Percentiles rank a stretch among this genome's conserved stretches.
Conservation (phyloP, 1,139 yeast species). For the Arxiozyma bovina region DNA sequence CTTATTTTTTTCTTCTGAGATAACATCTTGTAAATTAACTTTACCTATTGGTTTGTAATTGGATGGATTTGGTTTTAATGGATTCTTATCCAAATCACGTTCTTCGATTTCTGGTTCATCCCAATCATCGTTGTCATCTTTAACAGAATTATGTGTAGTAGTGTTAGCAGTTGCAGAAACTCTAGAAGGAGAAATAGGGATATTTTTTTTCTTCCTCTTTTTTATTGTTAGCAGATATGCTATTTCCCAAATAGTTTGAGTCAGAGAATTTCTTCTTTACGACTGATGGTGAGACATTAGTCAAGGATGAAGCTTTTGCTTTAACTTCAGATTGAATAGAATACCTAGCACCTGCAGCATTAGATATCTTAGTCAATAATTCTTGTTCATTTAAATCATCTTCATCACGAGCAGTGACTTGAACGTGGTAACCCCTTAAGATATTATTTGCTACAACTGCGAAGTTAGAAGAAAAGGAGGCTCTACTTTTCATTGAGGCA, state of each 20-base stretch:
- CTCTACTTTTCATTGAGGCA: conserved; percentile 65
- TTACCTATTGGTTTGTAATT: conserved; percentile 51
- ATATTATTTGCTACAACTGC: conserved; percentile 58
- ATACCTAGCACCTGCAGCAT: conserved; percentile 95
- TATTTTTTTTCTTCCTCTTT: conserved; percentile 17
- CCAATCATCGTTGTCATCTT: conserved; percentile 49
- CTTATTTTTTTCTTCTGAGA: conserved; percentile 34
- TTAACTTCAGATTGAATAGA: conserved; percentile 46
- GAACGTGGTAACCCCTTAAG: conserved; percentile 82
- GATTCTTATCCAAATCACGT: conserved; percentile 56
- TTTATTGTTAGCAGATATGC: conserved; percentile 19
- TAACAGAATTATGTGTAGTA: conserved; percentile 1
- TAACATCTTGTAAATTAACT: conserved; percentile 38
- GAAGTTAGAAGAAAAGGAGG: conserved; percentile 67
- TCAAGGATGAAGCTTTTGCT: conserved; percentile 38
- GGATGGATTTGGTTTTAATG: conserved; percentile 44
- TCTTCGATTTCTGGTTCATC: conserved; percentile 57
- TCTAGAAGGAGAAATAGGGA: background rate
- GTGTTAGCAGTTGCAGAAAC: background rate
- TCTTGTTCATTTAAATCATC: conserved; percentile 82
- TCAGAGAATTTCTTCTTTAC: conserved; percentile 28
- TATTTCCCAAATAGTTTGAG: conserved; percentile 9
- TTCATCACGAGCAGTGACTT: conserved; percentile 88
- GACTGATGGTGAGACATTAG: conserved; percentile 53
- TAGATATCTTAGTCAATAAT: conserved; percentile 64